Base-by-base conservation (phyloP, 2,329 filamentous ascomycete species). In the Cladosporium colombiae region DNA sequence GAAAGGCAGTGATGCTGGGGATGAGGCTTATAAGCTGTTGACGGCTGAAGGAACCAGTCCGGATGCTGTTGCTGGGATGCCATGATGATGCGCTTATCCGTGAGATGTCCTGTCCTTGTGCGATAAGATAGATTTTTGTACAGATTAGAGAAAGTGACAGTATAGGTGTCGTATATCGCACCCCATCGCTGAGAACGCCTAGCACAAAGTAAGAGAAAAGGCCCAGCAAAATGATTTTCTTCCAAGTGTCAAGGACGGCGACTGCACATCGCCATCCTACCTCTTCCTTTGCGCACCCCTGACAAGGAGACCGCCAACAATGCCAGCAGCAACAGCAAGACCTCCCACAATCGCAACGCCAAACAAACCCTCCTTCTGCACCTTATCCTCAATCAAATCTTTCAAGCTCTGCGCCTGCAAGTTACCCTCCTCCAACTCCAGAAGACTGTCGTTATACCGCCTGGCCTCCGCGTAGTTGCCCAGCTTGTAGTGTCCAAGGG, bases 381-480 rank as follows among this genome's bases (percentile, higher is more conserved):
- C 95, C 82, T 93, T 96, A 76, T 98, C 94, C 78, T 99, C 94
- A 74, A 99, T 96, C 77, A 98, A 82, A 55, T 89, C 85, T 74
- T 91, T 88, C 79, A 99, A 81, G 79, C 96, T 96, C 65, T 88
- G 85, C 29, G 94, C 93, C 81, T 99, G 95, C 74, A 97, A 80
- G 79, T 98, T 99, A 56, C 86, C 88, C 10, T 93, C 92, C 81
- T 99, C 95, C 77, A 94, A 90, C 68, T 97, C 92, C 63, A 98
- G 81, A 68, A 99, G 83, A 59, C 94, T 84, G 75, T 98, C 94
- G 79, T 99, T 99, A 81, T 98, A 98, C 76, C 92, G 86, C 74
- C 94, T 86, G 67, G 94, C 94, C 77, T 99, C 95, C 68, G 89
- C 93, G 79, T 97, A 99, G 84, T 97, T 98, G 68, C 93, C 94